Conservation (phyloP, 148 eudicot species). For the Linanthus parryae region DNA sequence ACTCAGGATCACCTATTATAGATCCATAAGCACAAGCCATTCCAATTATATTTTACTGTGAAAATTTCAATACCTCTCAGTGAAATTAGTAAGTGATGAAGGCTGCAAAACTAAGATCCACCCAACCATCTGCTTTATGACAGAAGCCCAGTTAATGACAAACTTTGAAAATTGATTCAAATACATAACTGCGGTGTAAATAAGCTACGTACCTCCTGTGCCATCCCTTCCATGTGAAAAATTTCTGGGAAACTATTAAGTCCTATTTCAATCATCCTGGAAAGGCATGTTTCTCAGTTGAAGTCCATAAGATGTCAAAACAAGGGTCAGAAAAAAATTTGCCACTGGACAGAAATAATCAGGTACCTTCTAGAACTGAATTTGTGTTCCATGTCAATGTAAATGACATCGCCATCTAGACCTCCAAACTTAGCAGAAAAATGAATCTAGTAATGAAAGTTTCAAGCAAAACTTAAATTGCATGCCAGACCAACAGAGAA, state of each 20-base stretch:
- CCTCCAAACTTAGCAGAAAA: conserved; percentile 78
- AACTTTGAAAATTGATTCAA: too few relatives aligned
- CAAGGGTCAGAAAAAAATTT: conserved; percentile 1
- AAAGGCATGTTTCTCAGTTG: conserved; percentile 3
- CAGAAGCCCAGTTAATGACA: background rate
- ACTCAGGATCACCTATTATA: too few relatives aligned
- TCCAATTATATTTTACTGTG: too few relatives aligned
- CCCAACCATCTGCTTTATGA: conserved; percentile 68
- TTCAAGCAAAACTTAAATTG: conserved; percentile 75
- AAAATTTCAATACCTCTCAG: too few relatives aligned
- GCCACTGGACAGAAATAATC: conserved; percentile 1
- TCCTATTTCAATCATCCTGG: conserved; percentile 85
- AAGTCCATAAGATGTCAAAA: background rate
- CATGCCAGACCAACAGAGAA: conserved; percentile 2
- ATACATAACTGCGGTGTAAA: background rate
- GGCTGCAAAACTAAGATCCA: conserved; percentile 82
- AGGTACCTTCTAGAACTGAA: conserved; percentile 79
- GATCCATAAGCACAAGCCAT: too few relatives aligned
- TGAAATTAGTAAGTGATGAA: conserved; percentile 58
- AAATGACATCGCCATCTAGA: conserved; percentile 69
- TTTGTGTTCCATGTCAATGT: conserved; percentile 87
- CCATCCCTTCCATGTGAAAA: conserved; percentile 65
- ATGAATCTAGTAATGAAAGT: conserved; percentile 73
- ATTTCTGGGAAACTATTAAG: conserved; percentile 78
- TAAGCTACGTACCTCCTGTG: conserved; percentile 49